Percentiles rank a stretch among this genome's conserved stretches.
phyloP scores from a whole-genome alignment of 345 rosid genomes.

The Eucalyptus sp. region DNA sequence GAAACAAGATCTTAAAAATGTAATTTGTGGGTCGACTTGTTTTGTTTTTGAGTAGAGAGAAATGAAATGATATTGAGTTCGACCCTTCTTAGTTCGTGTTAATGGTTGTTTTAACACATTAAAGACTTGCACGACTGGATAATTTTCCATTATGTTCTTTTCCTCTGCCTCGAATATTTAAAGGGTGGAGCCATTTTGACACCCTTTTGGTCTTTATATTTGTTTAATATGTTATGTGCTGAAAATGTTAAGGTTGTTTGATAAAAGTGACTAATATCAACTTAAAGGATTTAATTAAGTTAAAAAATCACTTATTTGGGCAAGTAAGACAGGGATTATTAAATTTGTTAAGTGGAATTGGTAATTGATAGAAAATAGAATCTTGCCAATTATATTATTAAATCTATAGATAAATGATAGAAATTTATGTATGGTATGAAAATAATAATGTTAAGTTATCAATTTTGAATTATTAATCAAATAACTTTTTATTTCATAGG shows the following conservation, averaged over 20 bases:
- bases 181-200: neutral
- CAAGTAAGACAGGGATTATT: neutral
- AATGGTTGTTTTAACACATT: neutral
- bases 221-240: neutral
- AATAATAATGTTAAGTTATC: neutral
- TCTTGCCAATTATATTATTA: neutral
- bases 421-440: neutral
- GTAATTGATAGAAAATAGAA: neutral
- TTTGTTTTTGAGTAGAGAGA: neutral
- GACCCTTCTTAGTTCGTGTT: neutral
- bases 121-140: neutral
- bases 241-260: neutral
- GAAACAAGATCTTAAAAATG: neutral
- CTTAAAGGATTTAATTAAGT: neutral
- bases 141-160: neutral
- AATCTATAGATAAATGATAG: neutral
- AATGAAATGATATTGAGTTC: neutral
- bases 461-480: neutral
- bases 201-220: neutral
- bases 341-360: neutral
- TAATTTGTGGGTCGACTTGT: neutral
- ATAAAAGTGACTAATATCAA: neutral
- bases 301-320: neutral
- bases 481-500: neutral
- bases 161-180: fast-evolving